Evolutionary conservation across 2,329 filamentous ascomycete genomes (phyloP), one percentile per base, ranked within the genome.

Genomic region (Colletotrichum brevisporum): DNA sequence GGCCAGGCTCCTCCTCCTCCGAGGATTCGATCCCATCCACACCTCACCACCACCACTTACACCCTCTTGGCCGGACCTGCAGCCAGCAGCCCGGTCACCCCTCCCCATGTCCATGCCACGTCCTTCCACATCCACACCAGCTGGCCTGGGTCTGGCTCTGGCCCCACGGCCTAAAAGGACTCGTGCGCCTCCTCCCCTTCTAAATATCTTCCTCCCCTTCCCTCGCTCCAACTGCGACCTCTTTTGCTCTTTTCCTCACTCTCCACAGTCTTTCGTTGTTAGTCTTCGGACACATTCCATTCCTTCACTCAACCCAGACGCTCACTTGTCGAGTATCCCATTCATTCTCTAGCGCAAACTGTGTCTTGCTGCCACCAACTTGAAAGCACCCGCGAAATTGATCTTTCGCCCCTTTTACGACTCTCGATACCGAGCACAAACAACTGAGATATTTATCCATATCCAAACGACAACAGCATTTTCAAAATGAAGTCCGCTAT

Each of bases 401-500:
- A 72, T 54, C 69, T 72, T 72, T 69, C 69, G 70, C 69, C 60
- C 51, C 56, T 71, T 69, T 53, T 54, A 47, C 56, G 36, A 67
- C 52, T 36, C 63, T 58, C 67, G 67, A 70, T 12, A 26, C 52
- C 51, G 51, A 62, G 62, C 47, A 63, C 6, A 6, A 16, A 5
- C 18, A 39, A 21, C 45, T 52, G 51, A 70, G 55, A 58, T 62
- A 63, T 31, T 31, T 53, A 41, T 27, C 31, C 36, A 39, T 50
- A 66, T 41, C 41, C 31, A 47, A 45, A 48, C 52, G 48, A 31
- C 54, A 41, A 27, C 21, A 31, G 6, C 27, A 62, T 12, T 62
- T 60, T 74, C 80, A 85, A 81, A 66, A 88, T 88, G 85, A 85
- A 86, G 81, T 77, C 83, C 71, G 75, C 78, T 71, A 72, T 81